These are phyloP conservation scores for Pyracantha coccinea DNA, from an alignment of 331 rosid genomes.

Conservation along the genomic window DNA sequence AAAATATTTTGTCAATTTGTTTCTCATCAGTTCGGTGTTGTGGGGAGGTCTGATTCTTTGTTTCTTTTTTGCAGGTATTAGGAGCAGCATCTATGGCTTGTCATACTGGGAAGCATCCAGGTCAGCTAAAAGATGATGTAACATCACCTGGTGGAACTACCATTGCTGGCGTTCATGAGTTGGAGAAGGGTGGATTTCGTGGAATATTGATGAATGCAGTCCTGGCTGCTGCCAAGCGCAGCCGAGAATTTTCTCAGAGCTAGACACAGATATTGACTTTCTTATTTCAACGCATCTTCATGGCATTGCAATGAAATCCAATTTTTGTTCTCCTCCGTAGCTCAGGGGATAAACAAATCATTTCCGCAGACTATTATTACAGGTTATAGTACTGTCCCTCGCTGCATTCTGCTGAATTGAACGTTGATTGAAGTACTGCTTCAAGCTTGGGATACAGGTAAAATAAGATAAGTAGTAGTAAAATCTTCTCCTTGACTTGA, in stretches of 20 bases:
- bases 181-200: slow-evolving; percentile 88
- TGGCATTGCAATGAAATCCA: background rate
- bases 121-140: slow-evolving; percentile 91
- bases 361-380: background rate
- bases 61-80: slow-evolving; percentile 45
- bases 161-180: slow-evolving; percentile 76
- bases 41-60: background rate
- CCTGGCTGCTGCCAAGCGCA: slow-evolving; percentile 38
- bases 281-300: background rate
- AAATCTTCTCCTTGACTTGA: background rate
- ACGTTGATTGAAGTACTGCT: too few species aligned
- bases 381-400: too few species aligned
- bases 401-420: too few species aligned
- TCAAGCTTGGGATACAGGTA: background rate
- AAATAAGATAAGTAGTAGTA: too few species aligned
- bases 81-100: slow-evolving; percentile 90
- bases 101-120: slow-evolving; percentile 75
- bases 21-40: background rate
- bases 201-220: slow-evolving; percentile 72
- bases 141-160: slow-evolving; percentile 95
- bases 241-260: slow-evolving; percentile 28
- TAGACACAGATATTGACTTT: background rate
- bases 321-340: background rate
- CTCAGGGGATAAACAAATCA: background rate
- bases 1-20: background rate